phyloP scores from a whole-genome alignment of 169 alveolate genomes.

The Plasmodium berghei region DNA sequence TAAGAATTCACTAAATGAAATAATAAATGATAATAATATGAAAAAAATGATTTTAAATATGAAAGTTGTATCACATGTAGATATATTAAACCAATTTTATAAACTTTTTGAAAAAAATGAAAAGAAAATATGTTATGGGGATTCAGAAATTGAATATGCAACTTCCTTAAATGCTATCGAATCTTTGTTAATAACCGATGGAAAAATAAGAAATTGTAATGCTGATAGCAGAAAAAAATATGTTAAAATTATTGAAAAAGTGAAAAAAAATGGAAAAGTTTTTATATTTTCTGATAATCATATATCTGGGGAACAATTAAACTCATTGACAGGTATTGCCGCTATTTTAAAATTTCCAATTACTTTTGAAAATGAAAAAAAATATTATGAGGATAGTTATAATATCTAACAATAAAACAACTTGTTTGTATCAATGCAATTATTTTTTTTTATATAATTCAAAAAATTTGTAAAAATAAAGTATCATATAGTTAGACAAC shows the following conservation, averaged over 20 bases:
- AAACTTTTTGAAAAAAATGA: conserved; percentile 46
- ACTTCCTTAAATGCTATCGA: conserved; percentile 80
- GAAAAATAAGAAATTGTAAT: conserved; percentile 73
- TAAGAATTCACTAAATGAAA: conserved; percentile 51
- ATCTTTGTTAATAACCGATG: conserved; percentile 78
- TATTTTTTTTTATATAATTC: too few relatives aligned
- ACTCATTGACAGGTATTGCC: conserved; percentile 80
- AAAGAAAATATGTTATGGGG: conserved; percentile 45
- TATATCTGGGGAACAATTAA: conserved; percentile 80
- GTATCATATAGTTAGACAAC: too few relatives aligned
- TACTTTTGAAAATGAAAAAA: not conserved
- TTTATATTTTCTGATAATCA: conserved; percentile 82
- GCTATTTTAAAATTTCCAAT: conserved; percentile 79
- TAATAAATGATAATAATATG: conserved; percentile 22
- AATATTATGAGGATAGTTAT: not conserved
- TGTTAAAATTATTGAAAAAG: conserved; percentile 71
- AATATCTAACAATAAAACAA: not conserved
- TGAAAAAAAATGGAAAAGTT: conserved; percentile 78
- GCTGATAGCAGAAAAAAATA: conserved; percentile 71
- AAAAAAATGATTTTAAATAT: conserved; percentile 20
- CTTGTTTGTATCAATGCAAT: too few relatives aligned
- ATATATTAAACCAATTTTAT: conserved; percentile 36
- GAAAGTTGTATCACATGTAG: conserved; percentile 53
- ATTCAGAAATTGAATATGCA: conserved; percentile 22
- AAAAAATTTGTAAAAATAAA: too few relatives aligned